Evolutionary conservation across 306 rosid species (phyloP), one percentile per base, ranked within the genome.

Genomic region (Benincasa hispida): DNA sequence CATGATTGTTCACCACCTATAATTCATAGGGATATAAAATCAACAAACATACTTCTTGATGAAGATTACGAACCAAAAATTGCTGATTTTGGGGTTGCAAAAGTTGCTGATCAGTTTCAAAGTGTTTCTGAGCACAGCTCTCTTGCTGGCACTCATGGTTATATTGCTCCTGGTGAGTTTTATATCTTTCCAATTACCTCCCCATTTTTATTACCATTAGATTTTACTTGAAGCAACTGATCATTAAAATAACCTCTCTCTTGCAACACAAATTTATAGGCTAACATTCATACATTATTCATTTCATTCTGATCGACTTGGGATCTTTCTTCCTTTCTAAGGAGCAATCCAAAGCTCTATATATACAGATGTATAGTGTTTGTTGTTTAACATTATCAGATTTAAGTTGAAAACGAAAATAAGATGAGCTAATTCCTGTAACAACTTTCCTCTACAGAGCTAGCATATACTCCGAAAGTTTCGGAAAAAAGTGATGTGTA

Each of bases 61-160:
- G 87, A 77, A 75, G 83, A 86, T 68, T 90, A 83, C 45, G 97
- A 92, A 85, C 85, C 99, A 4, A 95, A 95, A 83, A 88, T 95
- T 77, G 98, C 98, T 41, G 99, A 95, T 84, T 95, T 95, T 74
- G 99, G 99, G 19, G 87, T 95, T 67, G 99, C 99, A 51, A 95
- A 87, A 82, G 82, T 89, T 76, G 93, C 85, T 35, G 92, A 86
- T 56, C 86, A 84, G 74, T 85, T 84, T 72, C 80, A 28, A 25
- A 84, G 80, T 69, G 90, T 78, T 76, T 82, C 85, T 76, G 90
- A 82, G 70, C 73, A 68, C 81, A 95, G 89, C 90, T 83, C 81
- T 79, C 67, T 95, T 48, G 97, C 97, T 10, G 97, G 99, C 53
- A 95, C 99, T 28, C 92, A 89, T 79, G 99, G 99, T 24, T 95